These are phyloP conservation scores for Yamadazyma oceani DNA, from an alignment of 1,139 yeast species.

Conservation along the genomic window DNA sequence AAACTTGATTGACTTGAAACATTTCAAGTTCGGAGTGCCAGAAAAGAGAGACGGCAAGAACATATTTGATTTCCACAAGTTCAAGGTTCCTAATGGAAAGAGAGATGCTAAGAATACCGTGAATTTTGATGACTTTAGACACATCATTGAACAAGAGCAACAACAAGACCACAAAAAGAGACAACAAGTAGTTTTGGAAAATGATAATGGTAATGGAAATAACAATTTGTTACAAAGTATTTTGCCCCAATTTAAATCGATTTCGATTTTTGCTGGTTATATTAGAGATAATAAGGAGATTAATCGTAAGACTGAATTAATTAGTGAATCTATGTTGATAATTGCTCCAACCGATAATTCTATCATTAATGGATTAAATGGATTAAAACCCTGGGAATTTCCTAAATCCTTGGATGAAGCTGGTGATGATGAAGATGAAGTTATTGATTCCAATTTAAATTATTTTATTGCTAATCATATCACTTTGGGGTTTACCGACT, in stretches of 20 bases:
- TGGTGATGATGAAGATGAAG: conserved; percentile 34
- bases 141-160: conserved; percentile 5
- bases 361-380: conserved; percentile 32
- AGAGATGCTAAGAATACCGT: conserved; percentile 22
- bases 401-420: conserved; percentile 42
- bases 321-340: conserved; percentile 41
- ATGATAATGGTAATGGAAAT: conserved; percentile 11
- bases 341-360: conserved; percentile 66
- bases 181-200: conserved; percentile 16
- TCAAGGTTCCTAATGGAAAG: conserved; percentile 8
- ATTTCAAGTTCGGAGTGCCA: conserved; percentile 6
- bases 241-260: conserved; percentile 42
- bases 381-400: conserved; percentile 68
- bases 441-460: conserved; percentile 46
- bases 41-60: conserved; percentile 25
- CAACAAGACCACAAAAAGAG: conserved; percentile 5
- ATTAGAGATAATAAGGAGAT: conserved; percentile 52
- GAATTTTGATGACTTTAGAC: conserved; percentile 9
- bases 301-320: conserved; percentile 39
- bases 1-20: conserved; percentile 19
- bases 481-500: conserved; percentile 16
- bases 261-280: conserved; percentile 56
- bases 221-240: conserved; percentile 19
- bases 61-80: conserved; percentile 13
- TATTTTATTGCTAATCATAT: conserved; percentile 58